Evolutionary conservation across 2,329 filamentous ascomycete genomes (phyloP), one percentile per base, ranked within the genome.

Genomic region (Neofusicoccum ribis): DNA sequence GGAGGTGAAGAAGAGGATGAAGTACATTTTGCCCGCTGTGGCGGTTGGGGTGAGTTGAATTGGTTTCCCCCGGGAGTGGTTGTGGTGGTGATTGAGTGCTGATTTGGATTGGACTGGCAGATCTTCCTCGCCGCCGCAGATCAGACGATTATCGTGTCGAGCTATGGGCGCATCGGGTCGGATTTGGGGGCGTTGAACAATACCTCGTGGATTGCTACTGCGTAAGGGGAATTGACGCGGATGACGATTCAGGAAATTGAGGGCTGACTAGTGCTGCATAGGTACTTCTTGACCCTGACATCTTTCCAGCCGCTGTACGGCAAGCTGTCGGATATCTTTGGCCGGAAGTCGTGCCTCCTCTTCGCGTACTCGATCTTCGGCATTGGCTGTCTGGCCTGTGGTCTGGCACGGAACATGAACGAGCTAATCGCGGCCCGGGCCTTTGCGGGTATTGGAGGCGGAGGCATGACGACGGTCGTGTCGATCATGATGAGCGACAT

Each of bases 261-360:
- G 61, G 20, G 59, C 59, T 62, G 20, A 62, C 27, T 1, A 20
- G 8, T 20, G 7, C 8, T 23, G 2, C 1, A 69, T 12, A 85
- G 84, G 9, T 90, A 93, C 74, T 90, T 92, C 70, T 81, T 93
- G 61, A 91, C 90, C 1, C 78, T 91, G 60, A 91, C 90, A 3
- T 88, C 88, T 23, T 91, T 90, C 70, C 91, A 93, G 73, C 91
- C 90, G 0, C 78, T 92, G 0, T 92, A 90, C 69, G 89, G 89
- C 52, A 90, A 89, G 70, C 79, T 91, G 4, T 87, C 83, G 59
- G 89, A 91, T 71, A 89, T 91, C 37, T 91, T 91, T 70, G 88
- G 89, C 11, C 84, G 89, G 5, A 91, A 91, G 71, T 70, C 83
- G 71, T 87, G 85, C 68, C 79, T 92, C 5, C 79, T 92, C 5